Evolutionary conservation across 2,329 filamentous ascomycete genomes (phyloP), one percentile per base, ranked within the genome.

Genomic region (Apiospora malaysiana): DNA sequence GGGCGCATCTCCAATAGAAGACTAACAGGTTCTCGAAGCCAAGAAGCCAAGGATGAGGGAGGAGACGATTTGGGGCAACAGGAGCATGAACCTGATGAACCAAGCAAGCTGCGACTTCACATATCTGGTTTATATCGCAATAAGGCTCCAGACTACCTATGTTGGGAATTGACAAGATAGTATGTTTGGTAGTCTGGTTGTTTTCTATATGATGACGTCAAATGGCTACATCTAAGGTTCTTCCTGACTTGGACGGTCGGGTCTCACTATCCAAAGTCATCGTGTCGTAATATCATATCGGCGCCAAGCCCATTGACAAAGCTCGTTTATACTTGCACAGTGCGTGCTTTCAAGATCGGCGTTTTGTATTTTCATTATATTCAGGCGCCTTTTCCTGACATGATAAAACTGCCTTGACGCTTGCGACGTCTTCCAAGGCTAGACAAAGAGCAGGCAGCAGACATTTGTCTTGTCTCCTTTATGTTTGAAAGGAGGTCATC

Each of bases 211-310:
- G 18, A 63, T 63, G 32, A 63, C 56, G 56, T 63, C 56, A 40
- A 63, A n/a, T 40, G 32, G 32, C 32, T n/a, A 40, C 18, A n/a
- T n/a, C 56, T 40, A 40, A 63, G 32, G 32, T 63, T 63, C 56
- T 40, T 63, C 21, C 27, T 63, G 56, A 63, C 32, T 63, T 63
- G 56, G 56, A 9, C 56, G 32, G 56, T 63, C 9, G 32, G 21
- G 56, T 63, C 56, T 63, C 56, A 63, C 56, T 63, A 63, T 63
- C n/a, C 49, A 40, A 4, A 40, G 56, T 63, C 56, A 63, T 63
- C 8, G 56, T 63, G 32, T 63, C 56, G 56, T 63, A 63, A 63
- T 40, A 63, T 37, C 32, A 32, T 4, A 32, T 32, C 18, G 27
- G 27, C 51, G 18, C 51, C 27, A 32, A 37, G 18, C 37, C 27